Evolutionary conservation across 2,329 filamentous ascomycete genomes (phyloP).

Genomic region (Cercospora nicotianae): DNA sequence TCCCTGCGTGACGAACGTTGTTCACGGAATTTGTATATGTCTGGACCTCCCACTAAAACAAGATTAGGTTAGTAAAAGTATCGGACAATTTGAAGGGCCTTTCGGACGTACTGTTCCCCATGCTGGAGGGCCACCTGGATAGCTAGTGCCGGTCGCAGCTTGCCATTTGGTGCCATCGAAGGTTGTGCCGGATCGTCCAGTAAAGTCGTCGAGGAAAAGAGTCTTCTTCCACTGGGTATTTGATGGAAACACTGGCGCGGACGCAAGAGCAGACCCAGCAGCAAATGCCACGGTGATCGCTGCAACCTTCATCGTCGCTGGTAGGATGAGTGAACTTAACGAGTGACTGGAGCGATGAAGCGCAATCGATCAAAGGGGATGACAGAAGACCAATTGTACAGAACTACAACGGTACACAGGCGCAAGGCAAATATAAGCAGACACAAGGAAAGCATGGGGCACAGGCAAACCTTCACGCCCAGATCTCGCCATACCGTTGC

Average conservation of each 20-base stretch:
- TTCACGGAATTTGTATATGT: conserved; percentile 45
- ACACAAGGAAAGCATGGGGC: not conserved
- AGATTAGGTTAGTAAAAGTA: not conserved
- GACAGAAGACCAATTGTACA: not conserved
- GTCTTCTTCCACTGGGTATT: conserved; percentile 27
- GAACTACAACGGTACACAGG: conserved; percentile 10
- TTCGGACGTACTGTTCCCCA: conserved; percentile 47
- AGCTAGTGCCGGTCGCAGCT: conserved; percentile 48
- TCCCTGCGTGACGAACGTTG: conserved; percentile 46
- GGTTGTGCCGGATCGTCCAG: conserved; percentile 35
- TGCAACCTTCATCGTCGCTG: conserved; percentile 22
- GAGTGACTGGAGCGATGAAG: conserved; percentile 8
- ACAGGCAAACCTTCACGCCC: not conserved
- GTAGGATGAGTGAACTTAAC: not conserved
- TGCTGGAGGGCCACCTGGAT: conserved; percentile 46
- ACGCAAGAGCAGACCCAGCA: conserved; percentile 18
- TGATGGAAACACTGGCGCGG: conserved; percentile 15
- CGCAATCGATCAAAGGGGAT: not conserved
- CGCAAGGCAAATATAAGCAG: conserved; percentile 8
- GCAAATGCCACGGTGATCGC: conserved; percentile 19
- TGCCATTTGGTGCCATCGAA: conserved; percentile 48
- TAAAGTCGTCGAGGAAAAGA: conserved; percentile 41
- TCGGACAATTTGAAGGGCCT: not conserved
- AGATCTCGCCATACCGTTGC: conserved; percentile 8
- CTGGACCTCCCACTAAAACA: conserved; percentile 44